These are phyloP conservation scores for Boletellus deceptivus DNA, from an alignment of 1,284 basidiomycete genomes.

Conservation along the genomic window DNA sequence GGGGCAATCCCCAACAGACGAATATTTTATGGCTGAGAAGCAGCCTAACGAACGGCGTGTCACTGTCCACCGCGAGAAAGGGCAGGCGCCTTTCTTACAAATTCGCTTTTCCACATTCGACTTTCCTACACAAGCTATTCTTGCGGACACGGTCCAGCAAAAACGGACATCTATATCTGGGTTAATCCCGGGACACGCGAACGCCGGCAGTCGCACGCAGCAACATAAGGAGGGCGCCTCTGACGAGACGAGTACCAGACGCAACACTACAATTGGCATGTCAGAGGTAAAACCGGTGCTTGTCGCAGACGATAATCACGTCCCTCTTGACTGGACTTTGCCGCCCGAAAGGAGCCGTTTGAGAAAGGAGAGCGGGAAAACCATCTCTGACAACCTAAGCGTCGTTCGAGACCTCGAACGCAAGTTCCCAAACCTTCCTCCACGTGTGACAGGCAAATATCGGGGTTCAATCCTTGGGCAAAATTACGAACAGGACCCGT, in stretches of 20 bases:
- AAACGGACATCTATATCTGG: constrained; percentile 13
- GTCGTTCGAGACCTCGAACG: constrained; percentile 47
- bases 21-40: constrained; percentile 12
- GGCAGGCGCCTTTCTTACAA: constrained; percentile 54
- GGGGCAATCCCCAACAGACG: neutral
- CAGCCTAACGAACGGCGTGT: constrained; percentile 42
- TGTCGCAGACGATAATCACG: neutral
- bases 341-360: constrained; percentile 8
- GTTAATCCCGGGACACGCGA: constrained; percentile 5
- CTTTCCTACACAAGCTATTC: constrained; percentile 39
- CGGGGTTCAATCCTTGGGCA: constrained; percentile 34
- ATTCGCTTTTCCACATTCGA: constrained; percentile 60
- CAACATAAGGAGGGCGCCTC: constrained; percentile 3
- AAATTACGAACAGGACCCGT: constrained; percentile 25
- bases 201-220: neutral
- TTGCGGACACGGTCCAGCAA: constrained; percentile 32
- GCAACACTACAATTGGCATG: constrained; percentile 2
- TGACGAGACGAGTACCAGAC: constrained; percentile 10
- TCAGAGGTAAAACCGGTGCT: constrained; percentile 14
- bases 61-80: constrained; percentile 49
- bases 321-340: constrained; percentile 15
- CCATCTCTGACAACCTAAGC: constrained; percentile 39
- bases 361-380: constrained; percentile 22
- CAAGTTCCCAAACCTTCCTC: constrained; percentile 53
- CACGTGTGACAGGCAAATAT: constrained; percentile 34